Evolutionary conservation across 2,329 filamentous ascomycete species (phyloP), one percentile per base, ranked within the genome.

Genomic region (Colletotrichum somersetense): DNA sequence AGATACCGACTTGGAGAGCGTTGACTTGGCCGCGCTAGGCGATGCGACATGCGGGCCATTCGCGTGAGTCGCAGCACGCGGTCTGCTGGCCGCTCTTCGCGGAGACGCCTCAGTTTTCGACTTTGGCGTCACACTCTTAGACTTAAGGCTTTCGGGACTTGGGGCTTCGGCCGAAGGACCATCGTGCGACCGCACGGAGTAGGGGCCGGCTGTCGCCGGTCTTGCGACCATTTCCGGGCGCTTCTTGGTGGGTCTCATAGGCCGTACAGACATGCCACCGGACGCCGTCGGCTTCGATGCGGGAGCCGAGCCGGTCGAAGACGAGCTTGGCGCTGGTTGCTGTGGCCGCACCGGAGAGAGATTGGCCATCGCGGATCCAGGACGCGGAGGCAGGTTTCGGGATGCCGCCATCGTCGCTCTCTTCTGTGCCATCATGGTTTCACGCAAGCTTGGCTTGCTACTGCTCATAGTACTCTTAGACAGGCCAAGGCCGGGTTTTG

Each of bases 381-480:
- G 90, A 86, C 90, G 91, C 91, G 66, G 90, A 89, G 71, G 71
- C 62, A 73, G 23, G 48, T 71, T 73, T 62, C 44, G 89, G 91
- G 63, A 79, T 80, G 44, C 85, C 8, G 61, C 79, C 46, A 86
- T 83, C 75, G 89, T 79, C 35, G 88, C 89, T 77, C 86, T 94
- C 82, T 94, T 95, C 78, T 96, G 92, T 7, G 94, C 95, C 77
- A 94, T 84, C 86, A 98, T 95, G 4, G 93, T 87, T 77, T 97
- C 95, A 74, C 93, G 92, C 35, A 98, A 82, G 14, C 93, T 93
- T 14, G 90, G 88, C 73, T 91, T 91, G 52, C 87, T 81, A 35
- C 84, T 80, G 3, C 85, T 83, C 79, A 87, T 88, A 18, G 89
- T 90, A 77, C 89, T 91, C 80, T 89, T 90, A 1, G 89, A 91